These are phyloP conservation scores for Isatis tinctoria DNA, from an alignment of 345 rosid species.

Conservation along the genomic window DNA sequence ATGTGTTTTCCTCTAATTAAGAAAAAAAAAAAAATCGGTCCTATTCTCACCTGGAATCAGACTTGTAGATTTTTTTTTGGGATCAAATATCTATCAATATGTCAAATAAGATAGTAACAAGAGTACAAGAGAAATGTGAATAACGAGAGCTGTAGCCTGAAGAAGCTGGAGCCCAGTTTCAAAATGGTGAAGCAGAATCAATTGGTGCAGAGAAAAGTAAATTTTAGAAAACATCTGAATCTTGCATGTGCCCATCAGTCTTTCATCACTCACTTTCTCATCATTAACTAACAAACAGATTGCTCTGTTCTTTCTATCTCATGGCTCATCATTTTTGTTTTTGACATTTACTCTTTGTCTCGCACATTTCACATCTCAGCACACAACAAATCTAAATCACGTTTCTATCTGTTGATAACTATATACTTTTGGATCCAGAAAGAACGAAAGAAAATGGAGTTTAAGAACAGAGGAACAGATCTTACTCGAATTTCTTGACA, in stretches of 20 bases:
- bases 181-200: slow-evolving; percentile 31
- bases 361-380: slow-evolving; percentile 19
- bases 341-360: slow-evolving; percentile 25
- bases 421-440: not conserved
- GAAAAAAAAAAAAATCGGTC: not conserved
- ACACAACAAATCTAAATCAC: slow-evolving; percentile 18
- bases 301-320: slow-evolving; percentile 11
- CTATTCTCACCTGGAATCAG: not conserved
- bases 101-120: not conserved
- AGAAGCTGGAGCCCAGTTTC: slow-evolving; percentile 17
- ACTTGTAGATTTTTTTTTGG: not conserved
- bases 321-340: slow-evolving; percentile 23
- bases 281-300: slow-evolving; percentile 28
- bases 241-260: slow-evolving; percentile 37
- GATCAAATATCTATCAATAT: not conserved
- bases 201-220: slow-evolving; percentile 23
- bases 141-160: slow-evolving; percentile 5
- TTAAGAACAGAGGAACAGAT: slow-evolving; percentile 3
- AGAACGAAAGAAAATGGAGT: not conserved
- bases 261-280: slow-evolving; percentile 29
- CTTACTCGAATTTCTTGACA: slow-evolving; percentile 13
- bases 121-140: slow-evolving; percentile 14
- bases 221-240: slow-evolving; percentile 24
- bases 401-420: not conserved
- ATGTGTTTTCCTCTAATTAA: not conserved